Conservation (phyloP, 345 rosid genomes). For the Arabis hirsuta region DNA sequence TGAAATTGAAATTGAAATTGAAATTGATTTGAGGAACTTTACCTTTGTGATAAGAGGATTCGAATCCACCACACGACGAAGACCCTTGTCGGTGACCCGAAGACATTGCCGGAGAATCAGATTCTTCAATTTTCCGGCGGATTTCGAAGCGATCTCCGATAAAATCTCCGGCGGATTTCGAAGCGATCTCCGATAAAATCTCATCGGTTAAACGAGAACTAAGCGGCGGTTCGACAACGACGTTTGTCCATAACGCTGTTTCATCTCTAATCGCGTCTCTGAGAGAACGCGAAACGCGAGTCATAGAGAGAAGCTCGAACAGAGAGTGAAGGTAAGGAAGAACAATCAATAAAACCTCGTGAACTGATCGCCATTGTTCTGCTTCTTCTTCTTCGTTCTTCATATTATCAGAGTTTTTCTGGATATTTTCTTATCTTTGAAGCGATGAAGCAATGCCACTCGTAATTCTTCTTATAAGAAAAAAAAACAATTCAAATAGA, state of each 20-base stretch:
- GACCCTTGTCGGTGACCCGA: conserved; percentile 64
- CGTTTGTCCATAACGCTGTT: conserved; percentile 59
- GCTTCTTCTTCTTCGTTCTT: conserved; percentile 20
- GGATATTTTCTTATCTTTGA: conserved; percentile 20
- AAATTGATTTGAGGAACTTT: background rate
- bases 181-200: conserved; percentile 49
- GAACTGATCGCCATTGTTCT: conserved; percentile 50
- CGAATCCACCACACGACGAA: conserved; percentile 50
- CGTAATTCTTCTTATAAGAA: background rate
- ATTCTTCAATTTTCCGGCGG: conserved; percentile 56
- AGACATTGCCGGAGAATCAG: conserved; percentile 54
- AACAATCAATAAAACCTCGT: conserved; percentile 61
- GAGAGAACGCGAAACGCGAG: conserved; percentile 53
- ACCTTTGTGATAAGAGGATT: conserved; percentile 77
- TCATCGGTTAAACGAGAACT: conserved; percentile 56
- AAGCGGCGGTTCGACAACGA: conserved; percentile 53
- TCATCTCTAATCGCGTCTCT: conserved; percentile 57
- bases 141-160: conserved; percentile 50
- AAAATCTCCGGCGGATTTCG: conserved; percentile 59
- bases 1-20: no score
- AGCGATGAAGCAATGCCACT: conserved; percentile 32
- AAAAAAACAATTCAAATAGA: background rate
- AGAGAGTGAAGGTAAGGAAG: conserved; percentile 63
- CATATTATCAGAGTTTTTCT: conserved; percentile 9
- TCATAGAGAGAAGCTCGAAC: conserved; percentile 60